phyloP scores from a whole-genome alignment of 2,329 filamentous ascomycete genomes.

The Aspergillus sp. region DNA sequence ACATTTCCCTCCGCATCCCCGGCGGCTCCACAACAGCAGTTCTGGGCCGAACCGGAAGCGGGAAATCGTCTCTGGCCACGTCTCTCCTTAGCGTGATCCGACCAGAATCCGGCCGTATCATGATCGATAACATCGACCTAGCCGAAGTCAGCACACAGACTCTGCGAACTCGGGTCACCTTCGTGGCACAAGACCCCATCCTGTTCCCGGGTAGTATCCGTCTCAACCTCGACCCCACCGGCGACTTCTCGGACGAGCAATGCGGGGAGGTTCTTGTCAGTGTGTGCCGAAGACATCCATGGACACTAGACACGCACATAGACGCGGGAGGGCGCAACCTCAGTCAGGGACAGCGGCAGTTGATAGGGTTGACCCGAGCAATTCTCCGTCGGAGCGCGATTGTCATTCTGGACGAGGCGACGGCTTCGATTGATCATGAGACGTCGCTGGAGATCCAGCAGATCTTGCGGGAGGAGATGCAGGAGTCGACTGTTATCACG shows the following conservation, averaged over 20 bases:
- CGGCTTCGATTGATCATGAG: constrained; percentile 54
- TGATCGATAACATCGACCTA: constrained; percentile 54
- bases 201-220: constrained; percentile 55
- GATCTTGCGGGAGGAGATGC: constrained; percentile 27
- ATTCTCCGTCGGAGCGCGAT: constrained; percentile 52
- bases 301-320: constrained; percentile 47
- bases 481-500: constrained; percentile 49
- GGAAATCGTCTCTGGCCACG: constrained; percentile 68
- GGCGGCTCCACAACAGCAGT: constrained; percentile 70
- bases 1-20: constrained; percentile 64
- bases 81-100: constrained; percentile 49
- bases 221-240: constrained; percentile 53
- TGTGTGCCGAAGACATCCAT: constrained; percentile 47
- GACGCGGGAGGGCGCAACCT: constrained; percentile 55
- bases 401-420: constrained; percentile 58
- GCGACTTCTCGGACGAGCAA: constrained; percentile 47
- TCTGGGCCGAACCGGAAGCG: constrained; percentile 69
- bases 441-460: constrained; percentile 42
- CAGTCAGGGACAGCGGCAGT: constrained; percentile 55
- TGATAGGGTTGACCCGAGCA: constrained; percentile 55
- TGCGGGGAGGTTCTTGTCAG: constrained; percentile 46
- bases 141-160: constrained; percentile 50
- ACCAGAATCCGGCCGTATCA: constrained; percentile 47
- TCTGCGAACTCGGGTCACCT: constrained; percentile 54
- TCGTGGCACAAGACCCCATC: constrained; percentile 58